Percentiles rank a stretch among this genome's conserved stretches.
phyloP scores from a whole-genome alignment of 176 grass and related monocot genomes.

The Lolium multiflorum region DNA sequence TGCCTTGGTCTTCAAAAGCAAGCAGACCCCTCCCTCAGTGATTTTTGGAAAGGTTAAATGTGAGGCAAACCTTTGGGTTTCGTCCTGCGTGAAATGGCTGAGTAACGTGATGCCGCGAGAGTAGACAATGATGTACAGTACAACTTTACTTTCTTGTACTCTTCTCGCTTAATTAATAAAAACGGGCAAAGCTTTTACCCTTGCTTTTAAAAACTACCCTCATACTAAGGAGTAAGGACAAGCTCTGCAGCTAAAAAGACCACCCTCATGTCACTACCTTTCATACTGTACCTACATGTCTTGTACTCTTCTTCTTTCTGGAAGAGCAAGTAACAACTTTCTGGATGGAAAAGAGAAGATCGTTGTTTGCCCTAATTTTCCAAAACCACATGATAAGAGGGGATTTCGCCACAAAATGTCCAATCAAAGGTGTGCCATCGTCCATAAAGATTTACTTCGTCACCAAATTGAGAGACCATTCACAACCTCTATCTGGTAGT shows the following conservation, averaged over 20 bases:
- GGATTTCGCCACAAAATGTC: not conserved
- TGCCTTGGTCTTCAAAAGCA: too few relatives aligned
- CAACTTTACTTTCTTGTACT: too few relatives aligned
- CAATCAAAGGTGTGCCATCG: not conserved
- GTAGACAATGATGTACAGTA: too few relatives aligned
- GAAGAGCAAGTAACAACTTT: not conserved
- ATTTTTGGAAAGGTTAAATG: too few relatives aligned
- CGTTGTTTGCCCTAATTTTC: not conserved
- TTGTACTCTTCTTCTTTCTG: not conserved
- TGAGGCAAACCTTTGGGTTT: too few relatives aligned
- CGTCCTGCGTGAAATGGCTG: too few relatives aligned
- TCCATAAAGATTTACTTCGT: constrained; percentile 18
- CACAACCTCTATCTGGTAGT: not conserved
- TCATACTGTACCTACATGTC: not conserved
- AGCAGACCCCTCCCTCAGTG: too few relatives aligned
- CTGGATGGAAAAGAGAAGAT: not conserved
- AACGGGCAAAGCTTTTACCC: too few relatives aligned
- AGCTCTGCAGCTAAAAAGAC: not conserved
- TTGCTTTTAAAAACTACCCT: too few relatives aligned
- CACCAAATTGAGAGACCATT: constrained; percentile 19
- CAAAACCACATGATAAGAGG: not conserved
- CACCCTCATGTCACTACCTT: not conserved
- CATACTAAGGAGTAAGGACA: too few relatives aligned
- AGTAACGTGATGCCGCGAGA: too few relatives aligned
- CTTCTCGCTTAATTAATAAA: too few relatives aligned